Conservation (phyloP, 306 rosid species). For the Leucaena leucocephala region DNA sequence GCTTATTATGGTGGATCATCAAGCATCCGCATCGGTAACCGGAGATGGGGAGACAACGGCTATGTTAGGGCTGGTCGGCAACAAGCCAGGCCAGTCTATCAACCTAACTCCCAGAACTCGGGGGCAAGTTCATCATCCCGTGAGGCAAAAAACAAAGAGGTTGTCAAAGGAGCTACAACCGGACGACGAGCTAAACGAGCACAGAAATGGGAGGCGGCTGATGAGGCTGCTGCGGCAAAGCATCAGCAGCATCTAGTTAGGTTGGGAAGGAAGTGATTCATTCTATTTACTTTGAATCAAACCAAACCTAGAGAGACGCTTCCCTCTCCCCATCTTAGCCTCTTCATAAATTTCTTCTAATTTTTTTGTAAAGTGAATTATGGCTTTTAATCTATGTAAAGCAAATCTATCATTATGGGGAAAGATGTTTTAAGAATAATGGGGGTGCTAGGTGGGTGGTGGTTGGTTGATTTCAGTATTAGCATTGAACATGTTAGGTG, state of each 20-base stretch:
- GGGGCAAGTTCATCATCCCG: slow-evolving; percentile 65
- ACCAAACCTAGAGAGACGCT: not conserved
- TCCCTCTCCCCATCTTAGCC: not conserved
- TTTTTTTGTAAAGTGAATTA: slow-evolving; percentile 11
- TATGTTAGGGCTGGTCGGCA: slow-evolving; percentile 34
- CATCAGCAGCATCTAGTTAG: slow-evolving; percentile 58
- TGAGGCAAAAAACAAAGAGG: slow-evolving; percentile 54
- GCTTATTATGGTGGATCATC: slow-evolving; percentile 57
- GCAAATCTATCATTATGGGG: not conserved
- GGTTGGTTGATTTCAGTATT: slow-evolving; percentile 21
- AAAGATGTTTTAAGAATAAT: slow-evolving; percentile 47
- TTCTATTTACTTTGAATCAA: not conserved
- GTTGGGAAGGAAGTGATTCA: slow-evolving; percentile 11
- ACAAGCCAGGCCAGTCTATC: slow-evolving; percentile 18
- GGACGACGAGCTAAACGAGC: slow-evolving; percentile 92
- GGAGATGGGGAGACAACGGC: slow-evolving; percentile 90
- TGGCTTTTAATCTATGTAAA: not conserved
- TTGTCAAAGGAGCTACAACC: slow-evolving; percentile 31
- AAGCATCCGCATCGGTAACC: slow-evolving; percentile 77
- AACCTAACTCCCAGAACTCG: not conserved
- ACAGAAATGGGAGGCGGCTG: slow-evolving; percentile 79
- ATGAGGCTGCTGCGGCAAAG: slow-evolving; percentile 73
- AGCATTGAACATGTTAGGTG: slow-evolving; percentile 39
- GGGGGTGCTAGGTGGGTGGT: slow-evolving; percentile 33
- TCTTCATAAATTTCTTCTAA: not conserved